Percentiles rank a stretch among this genome's conserved stretches.
These are phyloP conservation scores for Ustilago crameri DNA, from an alignment of 1,284 basidiomycete species.

Conservation along the genomic window DNA sequence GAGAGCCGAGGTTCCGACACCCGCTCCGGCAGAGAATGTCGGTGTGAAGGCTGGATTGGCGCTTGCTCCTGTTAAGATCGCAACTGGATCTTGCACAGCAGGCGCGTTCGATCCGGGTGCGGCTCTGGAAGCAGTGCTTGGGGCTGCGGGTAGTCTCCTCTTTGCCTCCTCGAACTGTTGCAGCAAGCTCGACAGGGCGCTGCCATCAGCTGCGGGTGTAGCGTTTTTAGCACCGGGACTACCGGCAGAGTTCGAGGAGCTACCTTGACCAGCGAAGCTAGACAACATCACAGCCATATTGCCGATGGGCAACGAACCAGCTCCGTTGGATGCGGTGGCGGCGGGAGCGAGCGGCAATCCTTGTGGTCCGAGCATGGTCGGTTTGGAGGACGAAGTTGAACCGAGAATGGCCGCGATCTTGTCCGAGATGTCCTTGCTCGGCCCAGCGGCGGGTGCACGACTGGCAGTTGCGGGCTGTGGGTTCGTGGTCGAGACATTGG, in stretches of 20 bases:
- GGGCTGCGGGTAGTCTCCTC: conserved; percentile 17
- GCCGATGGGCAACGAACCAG: conserved; percentile 23
- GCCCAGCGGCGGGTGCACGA: conserved; percentile 6
- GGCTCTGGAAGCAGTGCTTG: conserved; percentile 4
- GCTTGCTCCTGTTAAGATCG: conserved; percentile 44
- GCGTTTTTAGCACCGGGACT: not conserved
- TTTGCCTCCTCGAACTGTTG: conserved; percentile 46
- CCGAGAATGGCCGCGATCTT: conserved; percentile 48
- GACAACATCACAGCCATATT: conserved; percentile 48
- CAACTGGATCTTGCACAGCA: conserved; percentile 31
- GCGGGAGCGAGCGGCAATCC: conserved; percentile 44
- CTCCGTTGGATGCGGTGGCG: conserved; percentile 7
- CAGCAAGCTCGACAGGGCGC: conserved; percentile 29
- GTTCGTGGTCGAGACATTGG: not conserved
- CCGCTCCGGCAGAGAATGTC: conserved; percentile 10
- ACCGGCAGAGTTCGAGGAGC: not conserved
- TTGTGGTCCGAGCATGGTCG: conserved; percentile 45
- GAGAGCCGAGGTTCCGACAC: not conserved
- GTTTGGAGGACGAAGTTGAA: conserved; percentile 30
- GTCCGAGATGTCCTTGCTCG: conserved; percentile 42
- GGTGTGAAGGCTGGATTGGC: conserved; percentile 42
- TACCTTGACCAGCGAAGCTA: conserved; percentile 15
- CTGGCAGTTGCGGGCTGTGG: not conserved
- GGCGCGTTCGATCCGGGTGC: not conserved
- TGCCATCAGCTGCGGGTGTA: conserved; percentile 11